These are phyloP conservation scores for Erysimum pusillum DNA, from an alignment of 441 rosid genomes.

Conservation along the genomic window DNA sequence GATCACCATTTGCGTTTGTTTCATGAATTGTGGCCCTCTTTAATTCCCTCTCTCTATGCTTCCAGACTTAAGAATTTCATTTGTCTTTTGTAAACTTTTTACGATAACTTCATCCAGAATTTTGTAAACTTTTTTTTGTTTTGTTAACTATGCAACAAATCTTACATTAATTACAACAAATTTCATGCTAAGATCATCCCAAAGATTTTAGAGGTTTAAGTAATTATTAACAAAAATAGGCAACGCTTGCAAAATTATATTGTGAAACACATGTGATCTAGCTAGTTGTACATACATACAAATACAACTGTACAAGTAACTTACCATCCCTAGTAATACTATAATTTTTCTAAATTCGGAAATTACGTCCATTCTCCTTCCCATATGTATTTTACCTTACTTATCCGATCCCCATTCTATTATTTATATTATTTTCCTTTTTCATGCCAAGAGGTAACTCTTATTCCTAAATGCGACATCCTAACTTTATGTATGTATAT, in stretches of 20 bases:
- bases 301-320: conserved; percentile 19
- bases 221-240: neutral
- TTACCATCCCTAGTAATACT: conserved; percentile 32
- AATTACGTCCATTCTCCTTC: conserved; percentile 20
- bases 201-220: neutral
- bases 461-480: conserved; percentile 29
- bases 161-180: neutral
- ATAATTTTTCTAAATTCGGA: conserved; percentile 32
- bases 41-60: neutral
- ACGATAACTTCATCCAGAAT: no score
- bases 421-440: neutral
- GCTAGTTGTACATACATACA: conserved; percentile 28
- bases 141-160: neutral
- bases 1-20: conserved; percentile 36
- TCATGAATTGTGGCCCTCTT: conserved; percentile 18
- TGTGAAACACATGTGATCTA: conserved; percentile 33
- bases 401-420: conserved; percentile 3
- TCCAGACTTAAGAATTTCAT: conserved; percentile 11
- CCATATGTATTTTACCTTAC: conserved; percentile 31
- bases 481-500: conserved; percentile 12
- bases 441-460: conserved; percentile 38
- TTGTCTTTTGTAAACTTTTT: neutral
- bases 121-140: neutral
- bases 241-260: conserved; percentile 11
- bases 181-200: neutral